Conservation (phyloP, 352 stramenopile genomes). For the Phytophthora europaea region DNA sequence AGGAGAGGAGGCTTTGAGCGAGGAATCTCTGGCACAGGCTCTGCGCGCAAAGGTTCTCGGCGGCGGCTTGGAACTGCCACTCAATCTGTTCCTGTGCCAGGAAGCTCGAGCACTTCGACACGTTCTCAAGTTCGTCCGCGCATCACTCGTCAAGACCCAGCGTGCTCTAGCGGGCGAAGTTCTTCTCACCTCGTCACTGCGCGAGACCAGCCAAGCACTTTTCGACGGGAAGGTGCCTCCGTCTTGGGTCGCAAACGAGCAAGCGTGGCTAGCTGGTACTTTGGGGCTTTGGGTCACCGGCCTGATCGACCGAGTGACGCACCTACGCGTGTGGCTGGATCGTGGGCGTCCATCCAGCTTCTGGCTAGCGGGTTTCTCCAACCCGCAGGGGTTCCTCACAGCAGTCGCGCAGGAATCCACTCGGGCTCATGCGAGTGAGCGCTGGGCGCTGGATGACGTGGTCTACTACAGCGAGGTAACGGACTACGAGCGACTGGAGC, state of each 20-base stretch:
- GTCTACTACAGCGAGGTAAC: conserved; percentile 87
- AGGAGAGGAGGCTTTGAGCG: conserved; percentile 59
- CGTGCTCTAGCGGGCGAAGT: conserved; percentile 74
- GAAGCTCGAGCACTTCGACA: conserved; percentile 74
- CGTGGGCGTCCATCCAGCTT: conserved; percentile 72
- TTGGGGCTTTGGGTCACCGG: conserved; percentile 79
- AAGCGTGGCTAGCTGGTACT: conserved; percentile 76
- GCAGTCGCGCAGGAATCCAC: conserved; percentile 82
- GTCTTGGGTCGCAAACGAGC: conserved; percentile 70
- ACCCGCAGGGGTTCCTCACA: conserved; percentile 84
- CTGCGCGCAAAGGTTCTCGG: conserved; percentile 58
- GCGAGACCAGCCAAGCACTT: conserved; percentile 67
- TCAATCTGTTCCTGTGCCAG: conserved; percentile 86
- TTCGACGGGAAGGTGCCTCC: conserved; percentile 79
- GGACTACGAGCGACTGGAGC: conserved; percentile 81
- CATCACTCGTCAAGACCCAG: conserved; percentile 62
- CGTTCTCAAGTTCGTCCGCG: conserved; percentile 63
- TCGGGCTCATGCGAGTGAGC: conserved; percentile 71
- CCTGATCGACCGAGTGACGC: conserved; percentile 62
- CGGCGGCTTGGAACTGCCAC: conserved; percentile 71
- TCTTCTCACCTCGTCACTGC: conserved; percentile 58
- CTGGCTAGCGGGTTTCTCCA: conserved; percentile 82
- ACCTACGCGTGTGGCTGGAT: conserved; percentile 74
- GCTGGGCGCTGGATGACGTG: conserved; percentile 84
- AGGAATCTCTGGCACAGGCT: conserved; percentile 35